phyloP scores from a whole-genome alignment of 2,329 filamentous ascomycete species.

The Aspergillus brunneoviolaceus region DNA sequence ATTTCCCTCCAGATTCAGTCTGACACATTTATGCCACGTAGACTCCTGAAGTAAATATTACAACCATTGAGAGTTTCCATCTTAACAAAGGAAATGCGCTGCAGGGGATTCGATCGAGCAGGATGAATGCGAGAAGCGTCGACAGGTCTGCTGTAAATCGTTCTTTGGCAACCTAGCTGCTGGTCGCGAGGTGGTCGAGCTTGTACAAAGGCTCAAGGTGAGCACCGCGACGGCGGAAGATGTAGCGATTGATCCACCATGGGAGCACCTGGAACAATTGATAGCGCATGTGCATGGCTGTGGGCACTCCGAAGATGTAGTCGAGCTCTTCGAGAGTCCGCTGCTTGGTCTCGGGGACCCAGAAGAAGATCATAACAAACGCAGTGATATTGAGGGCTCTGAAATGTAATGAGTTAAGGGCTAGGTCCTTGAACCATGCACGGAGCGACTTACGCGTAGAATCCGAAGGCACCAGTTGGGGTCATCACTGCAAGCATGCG shows the following conservation, averaged over 20 bases:
- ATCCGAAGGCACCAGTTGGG: conserved; percentile 58
- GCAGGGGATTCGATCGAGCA: neutral
- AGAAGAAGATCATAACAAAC: conserved; percentile 63
- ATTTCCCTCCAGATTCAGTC: neutral
- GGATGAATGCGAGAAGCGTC: neutral
- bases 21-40: conserved; percentile 2
- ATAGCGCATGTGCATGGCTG: conserved; percentile 57
- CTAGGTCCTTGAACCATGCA: neutral
- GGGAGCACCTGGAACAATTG: conserved; percentile 58
- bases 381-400: conserved; percentile 60
- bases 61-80: neutral
- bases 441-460: conserved; percentile 50
- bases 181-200: conserved; percentile 36
- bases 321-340: conserved; percentile 59
- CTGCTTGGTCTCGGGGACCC: conserved; percentile 58
- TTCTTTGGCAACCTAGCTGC: neutral
- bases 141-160: neutral
- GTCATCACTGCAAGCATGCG: conserved; percentile 49
- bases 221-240: conserved; percentile 53
- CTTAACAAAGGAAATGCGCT: neutral
- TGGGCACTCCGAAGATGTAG: conserved; percentile 59
- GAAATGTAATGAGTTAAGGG: conserved; percentile 5
- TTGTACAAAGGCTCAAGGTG: conserved; percentile 54
- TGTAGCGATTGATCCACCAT: conserved; percentile 60
- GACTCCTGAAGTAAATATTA: conserved; percentile 1